Base-by-base conservation (phyloP, 176 grass and related monocot genomes). In the Oryza australiensis region DNA sequence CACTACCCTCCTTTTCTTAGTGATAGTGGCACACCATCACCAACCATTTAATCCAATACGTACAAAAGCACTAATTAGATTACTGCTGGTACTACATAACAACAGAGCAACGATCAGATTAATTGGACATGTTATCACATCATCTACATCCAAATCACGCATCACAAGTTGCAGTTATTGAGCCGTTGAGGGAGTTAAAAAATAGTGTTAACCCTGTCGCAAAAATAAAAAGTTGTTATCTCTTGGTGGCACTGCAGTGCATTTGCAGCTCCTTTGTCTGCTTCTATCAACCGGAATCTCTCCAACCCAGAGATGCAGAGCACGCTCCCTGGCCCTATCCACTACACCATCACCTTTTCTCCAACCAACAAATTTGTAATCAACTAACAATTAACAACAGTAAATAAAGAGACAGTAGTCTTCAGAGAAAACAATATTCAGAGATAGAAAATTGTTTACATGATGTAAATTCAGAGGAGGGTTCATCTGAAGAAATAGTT, bases 231-330 rank as follows among this genome's bases (percentile, higher is more conserved):
- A 20, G 6, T 22, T 53, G 13, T 14, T 46, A 46, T 15, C 43
- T 15, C 12, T 14, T 46, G 3, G 46, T 49, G 51, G 51, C 51
- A 22, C 51, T 55, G 51, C 51, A 55, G 18, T 37, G 73, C 71
- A 24, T 20, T 13, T 45, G 41, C 42, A 26, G 73, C 32, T 67
- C 57, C 34, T 88, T 84, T 84, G 82, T 84, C 87, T 63, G 82
- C 29, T 88, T 84, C 49, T 68, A 75, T 38, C 70, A 26, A 32
- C 76, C 76, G 62, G 87, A 84, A 75, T 85, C 82, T 85, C 82
- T 79, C 75, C 3, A 34, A 26, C 13, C 6, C 64, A 26, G 55
- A 5, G 38, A 40, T 40, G 51, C 51, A 55, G 12, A n/a, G 48
- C 49, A 81, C 53, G 68, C 80, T 43, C 37, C 57, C 51, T 55